Evolutionary conservation across 352 stramenopile genomes (phyloP), one percentile per base, ranked within the genome.

Genomic region (Phytophthora crassamura): DNA sequence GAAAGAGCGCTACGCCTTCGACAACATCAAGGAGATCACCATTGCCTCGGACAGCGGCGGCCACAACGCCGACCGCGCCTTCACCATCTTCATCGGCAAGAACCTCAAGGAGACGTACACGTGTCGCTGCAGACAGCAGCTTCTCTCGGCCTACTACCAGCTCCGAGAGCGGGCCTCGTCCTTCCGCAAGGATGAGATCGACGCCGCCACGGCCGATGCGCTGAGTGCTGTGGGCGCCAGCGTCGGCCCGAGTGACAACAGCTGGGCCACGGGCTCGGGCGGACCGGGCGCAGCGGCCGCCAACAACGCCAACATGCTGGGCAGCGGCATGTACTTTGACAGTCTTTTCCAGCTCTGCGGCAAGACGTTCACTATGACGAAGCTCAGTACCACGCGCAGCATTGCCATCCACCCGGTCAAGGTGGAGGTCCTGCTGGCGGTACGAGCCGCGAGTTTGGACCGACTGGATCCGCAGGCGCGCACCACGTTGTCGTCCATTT

Each of bases 11-110:
- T 94, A 93, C 46, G 78, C 84, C 35, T 96, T 93, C 56, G 84
- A 93, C 55, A 93, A 93, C 60, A 96, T 96, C 55, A 94, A 91
- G 57, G 88, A 95, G 69, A 93, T 95, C 52, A 94, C 83, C 22
- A 76, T 93, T 32, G 85, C 86, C 9, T 80, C 80, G 3, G 85
- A 94, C 47, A 84, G 67, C 34, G 80, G 83, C 51, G 79, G 78
- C 3, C 79, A 86, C 41, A 93, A 90, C 43, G 75, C 83, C 11
- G 84, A 94, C 52, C 69, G 84, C 15, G 74, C 80, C 34, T 95
- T 96, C 64, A 93, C 84, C 28, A 83, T 96, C 48, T 91, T 82
- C 54, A 93, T 94, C 22, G 86, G 85, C 48, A 94, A 93, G 66
- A 95, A 89, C 59, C 67, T 93, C 39, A 91, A 92, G 59, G 87